Evolutionary conservation across 2,329 filamentous ascomycete species (phyloP), one percentile per base, ranked within the genome.

Genomic region (Apiospora aurea): DNA sequence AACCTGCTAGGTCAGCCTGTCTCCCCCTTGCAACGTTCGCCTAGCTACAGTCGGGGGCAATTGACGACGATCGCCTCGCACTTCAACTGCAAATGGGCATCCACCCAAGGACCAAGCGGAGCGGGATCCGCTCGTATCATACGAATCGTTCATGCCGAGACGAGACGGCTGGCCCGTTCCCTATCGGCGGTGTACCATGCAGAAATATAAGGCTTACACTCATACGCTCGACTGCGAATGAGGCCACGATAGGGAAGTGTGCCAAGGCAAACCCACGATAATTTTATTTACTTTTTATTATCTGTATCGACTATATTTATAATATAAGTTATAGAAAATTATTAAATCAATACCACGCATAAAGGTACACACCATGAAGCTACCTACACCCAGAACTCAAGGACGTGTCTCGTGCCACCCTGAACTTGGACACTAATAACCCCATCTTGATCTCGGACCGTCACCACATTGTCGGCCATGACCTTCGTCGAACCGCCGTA

Each of bases 371-470:
- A 41, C 18, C 8, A n/a, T 64, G 8, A 41, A 41, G 21, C 10
- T 41, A 64, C 34, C 41, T n/a, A 64, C 18, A 64, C 34, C 13
- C 44, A 41, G 44, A 68, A 69, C 44, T 49, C 53, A n/a, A 70
- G 41, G 8, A 73, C 49, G 24, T 71, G 72, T 24, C 69, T 44
- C 49, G 24, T 44, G 11, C 71, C 73, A 6, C 70, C 68, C 24
- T 66, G 21, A 11, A 72, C 26, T 13, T 67, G 21, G n/a, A 74
- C 57, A 0, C 14, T 24, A 13, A 74, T 38, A 34, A 57, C 61
- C 21, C 72, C 71, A 64, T 73, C 74, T 18, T 69, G 57, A 64
- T 38, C 53, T n/a, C 53, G 53, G 53, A 10, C 29, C 29, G 69
- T n/a, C 1, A 26, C 34, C 1, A 41, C 34, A 67, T 51, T 69